These are phyloP conservation scores for Termitomyces sp. DNA, from an alignment of 768 basidiomycete genomes.

Conservation along the genomic window DNA sequence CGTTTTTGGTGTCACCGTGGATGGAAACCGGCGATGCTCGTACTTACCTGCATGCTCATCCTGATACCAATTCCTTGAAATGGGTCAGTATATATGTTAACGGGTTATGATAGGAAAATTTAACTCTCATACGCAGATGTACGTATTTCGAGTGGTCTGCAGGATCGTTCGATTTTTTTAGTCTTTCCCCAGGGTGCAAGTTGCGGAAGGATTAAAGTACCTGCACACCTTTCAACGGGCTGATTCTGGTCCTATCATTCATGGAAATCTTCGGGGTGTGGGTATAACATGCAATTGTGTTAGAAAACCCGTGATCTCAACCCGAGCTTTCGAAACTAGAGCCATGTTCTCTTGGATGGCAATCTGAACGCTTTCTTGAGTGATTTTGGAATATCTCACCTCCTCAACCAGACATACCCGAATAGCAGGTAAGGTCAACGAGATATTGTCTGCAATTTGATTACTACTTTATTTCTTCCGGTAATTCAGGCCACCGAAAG, in stretches of 20 bases:
- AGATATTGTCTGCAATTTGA: not conserved
- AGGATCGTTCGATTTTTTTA: too few relatives aligned
- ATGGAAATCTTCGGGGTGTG: not conserved
- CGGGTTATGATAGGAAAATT: not conserved
- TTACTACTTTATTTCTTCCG: not conserved
- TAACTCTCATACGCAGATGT: not conserved
- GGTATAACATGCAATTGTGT: not conserved
- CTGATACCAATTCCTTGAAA: not conserved
- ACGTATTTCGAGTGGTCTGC: not conserved
- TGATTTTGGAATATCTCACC: not conserved
- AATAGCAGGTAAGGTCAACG: not conserved
- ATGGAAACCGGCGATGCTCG: not conserved
- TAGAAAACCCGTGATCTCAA: not conserved
- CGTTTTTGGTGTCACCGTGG: not conserved
- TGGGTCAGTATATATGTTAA: not conserved
- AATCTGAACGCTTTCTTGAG: not conserved
- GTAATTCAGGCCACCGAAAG: not conserved
- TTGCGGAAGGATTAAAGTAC: not conserved
- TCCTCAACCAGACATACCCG: not conserved
- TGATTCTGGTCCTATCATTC: not conserved
- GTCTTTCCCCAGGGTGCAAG: not conserved
- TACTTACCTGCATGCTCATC: not conserved
- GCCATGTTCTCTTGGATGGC: not conserved
- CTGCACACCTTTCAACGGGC: not conserved
- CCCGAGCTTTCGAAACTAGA: not conserved